These are phyloP conservation scores for Aspergillus viridinutans DNA, from an alignment of 2,329 filamentous ascomycete genomes.

Conservation along the genomic window DNA sequence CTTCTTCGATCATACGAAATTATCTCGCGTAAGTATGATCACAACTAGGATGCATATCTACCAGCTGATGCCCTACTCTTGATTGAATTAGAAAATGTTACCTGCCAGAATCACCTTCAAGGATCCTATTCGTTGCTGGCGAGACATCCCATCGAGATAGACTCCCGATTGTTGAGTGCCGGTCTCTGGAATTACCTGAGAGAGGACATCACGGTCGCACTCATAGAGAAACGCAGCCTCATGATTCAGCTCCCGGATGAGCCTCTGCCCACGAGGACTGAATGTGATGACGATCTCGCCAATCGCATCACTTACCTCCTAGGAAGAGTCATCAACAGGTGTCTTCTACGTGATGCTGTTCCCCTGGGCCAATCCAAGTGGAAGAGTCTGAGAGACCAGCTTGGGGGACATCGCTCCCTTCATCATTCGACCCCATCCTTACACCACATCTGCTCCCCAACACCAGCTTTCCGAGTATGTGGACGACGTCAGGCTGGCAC, in stretches of 20 bases:
- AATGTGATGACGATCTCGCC: conserved; percentile 31
- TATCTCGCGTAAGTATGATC: conserved; percentile 35
- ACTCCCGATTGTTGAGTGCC: conserved; percentile 33
- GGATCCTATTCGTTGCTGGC: conserved; percentile 46
- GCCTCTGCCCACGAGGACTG: conserved; percentile 10
- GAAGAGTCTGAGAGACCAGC: conserved; percentile 13
- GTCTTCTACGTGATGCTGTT: conserved; percentile 20
- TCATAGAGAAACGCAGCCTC: conserved; percentile 41
- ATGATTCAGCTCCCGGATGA: conserved; percentile 38
- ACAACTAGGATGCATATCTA: neutral
- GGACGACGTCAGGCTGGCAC: conserved; percentile 43
- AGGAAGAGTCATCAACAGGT: conserved; percentile 42
- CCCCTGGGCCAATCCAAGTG: conserved; percentile 6
- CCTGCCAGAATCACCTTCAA: conserved; percentile 45
- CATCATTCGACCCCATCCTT: conserved; percentile 27
- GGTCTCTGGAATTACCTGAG: conserved; percentile 52
- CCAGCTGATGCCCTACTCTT: neutral
- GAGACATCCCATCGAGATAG: conserved; percentile 17
- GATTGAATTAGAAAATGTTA: conserved; percentile 30
- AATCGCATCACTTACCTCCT: conserved; percentile 44
- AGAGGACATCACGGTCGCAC: conserved; percentile 53
- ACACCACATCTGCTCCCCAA: conserved; percentile 3
- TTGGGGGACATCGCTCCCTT: conserved; percentile 33
- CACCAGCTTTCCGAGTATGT: conserved; percentile 33
- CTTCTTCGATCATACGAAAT: conserved; percentile 50